A percentile compares a stretch with the other conserved stretches of the same genome.
Conservation (phyloP, 345 rosid genomes). For the Rubroshorea leprosula region DNA sequence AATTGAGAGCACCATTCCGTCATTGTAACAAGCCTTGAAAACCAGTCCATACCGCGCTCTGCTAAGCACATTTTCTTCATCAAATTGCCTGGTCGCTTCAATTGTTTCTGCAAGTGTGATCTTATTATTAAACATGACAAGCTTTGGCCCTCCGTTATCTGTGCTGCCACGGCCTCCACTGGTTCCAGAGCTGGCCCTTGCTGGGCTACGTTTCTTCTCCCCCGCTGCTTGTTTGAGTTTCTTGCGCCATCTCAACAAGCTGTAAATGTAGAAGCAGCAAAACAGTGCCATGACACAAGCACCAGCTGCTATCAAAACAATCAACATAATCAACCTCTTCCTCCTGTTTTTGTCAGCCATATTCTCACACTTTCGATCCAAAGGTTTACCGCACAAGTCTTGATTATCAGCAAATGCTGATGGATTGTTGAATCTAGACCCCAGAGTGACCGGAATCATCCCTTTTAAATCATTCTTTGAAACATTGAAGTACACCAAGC, state of each 20-base stretch:
- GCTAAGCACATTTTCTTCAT: conserved; percentile 88
- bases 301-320: conserved; percentile 49
- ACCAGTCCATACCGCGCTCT: conserved; percentile 67
- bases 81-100: conserved; percentile 85
- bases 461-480: conserved; percentile 70
- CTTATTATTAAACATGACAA: conserved; percentile 91
- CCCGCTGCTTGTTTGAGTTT: conserved; percentile 65
- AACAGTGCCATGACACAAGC: conserved; percentile 55
- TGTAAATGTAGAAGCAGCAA: conserved; percentile 81
- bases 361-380: conserved; percentile 39
- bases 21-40: conserved; percentile 81
- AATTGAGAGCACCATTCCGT: conserved; percentile 87
- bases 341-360: conserved; percentile 34
- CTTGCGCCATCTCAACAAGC: conserved; percentile 81
- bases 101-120: conserved; percentile 78
- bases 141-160: conserved; percentile 82
- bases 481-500: conserved; percentile 61
- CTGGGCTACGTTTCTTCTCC: conserved; percentile 86
- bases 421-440: conserved; percentile 53
- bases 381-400: conserved; percentile 70
- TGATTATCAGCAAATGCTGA: conserved; percentile 51
- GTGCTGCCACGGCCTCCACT: conserved; percentile 80
- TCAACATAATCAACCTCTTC: conserved; percentile 54
- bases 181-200: conserved; percentile 67
- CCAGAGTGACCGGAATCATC: conserved; percentile 54